Evolutionary conservation across 805 yeast genomes (phyloP), one percentile per base, ranked within the genome.

Genomic region (Torulaspora franciscae): DNA sequence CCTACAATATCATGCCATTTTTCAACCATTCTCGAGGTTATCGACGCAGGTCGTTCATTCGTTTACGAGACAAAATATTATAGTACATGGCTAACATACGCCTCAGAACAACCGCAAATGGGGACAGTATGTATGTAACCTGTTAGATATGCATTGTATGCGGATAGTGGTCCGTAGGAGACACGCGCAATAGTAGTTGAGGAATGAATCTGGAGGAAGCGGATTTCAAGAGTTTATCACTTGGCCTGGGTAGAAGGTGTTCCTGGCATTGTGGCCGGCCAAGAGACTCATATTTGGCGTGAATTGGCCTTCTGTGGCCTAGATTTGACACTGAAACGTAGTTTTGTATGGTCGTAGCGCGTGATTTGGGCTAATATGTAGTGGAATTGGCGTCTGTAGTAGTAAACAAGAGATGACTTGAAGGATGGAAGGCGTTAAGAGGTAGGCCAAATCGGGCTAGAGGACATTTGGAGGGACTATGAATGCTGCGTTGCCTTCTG

Each of bases 401-500:
- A 19, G 41, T 38, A 29, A 38, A 38, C 41, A 28, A 22, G 22
- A 32, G 17, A 13, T n/a, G 19, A 14, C 30, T 13, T 32, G 27
- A 13, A 7, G 33, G 13, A 22, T 19, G 7, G 13, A 22, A 32
- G 17, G 19, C 27, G 22, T n/a, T 13, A 13, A 13, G 22, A n/a
- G n/a, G 24, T n/a, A 28, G 15, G n/a, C n/a, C 4, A 8, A 9
- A 30, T 7, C 13, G n/a, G 25, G 7, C 14, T 8, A 8, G 15
- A 28, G 33, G 26, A 17, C 22, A 27, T 28, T 36, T 13, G 15
- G 36, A 15, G 24, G 32, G 42, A 39, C 23, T 14, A 62, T 62
- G 67, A 62, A 51, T 43, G 50, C 64, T 14, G 64, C 70, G 3
- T 57, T 83, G 49, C 90, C 89, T 25, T 71, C 88, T 23, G 74